Evolutionary conservation across 768 basidiomycete species (phyloP).

Genomic region (Coprinopsis sp.): DNA sequence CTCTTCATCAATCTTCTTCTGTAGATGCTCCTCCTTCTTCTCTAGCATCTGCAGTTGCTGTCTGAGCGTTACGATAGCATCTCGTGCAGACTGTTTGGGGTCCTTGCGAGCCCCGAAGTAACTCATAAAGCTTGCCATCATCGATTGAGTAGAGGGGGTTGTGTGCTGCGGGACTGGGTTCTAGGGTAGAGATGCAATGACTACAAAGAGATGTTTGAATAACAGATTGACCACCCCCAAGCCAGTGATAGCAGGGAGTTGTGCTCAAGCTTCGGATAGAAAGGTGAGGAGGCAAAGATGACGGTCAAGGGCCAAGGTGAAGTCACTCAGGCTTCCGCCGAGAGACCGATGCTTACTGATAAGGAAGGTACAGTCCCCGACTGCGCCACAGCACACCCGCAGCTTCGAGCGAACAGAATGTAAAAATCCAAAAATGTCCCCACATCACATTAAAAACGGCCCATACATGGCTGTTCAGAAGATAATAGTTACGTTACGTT

Average conservation of each 20-base stretch:
- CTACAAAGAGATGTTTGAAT: too few species aligned
- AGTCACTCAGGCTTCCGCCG: slow-evolving; percentile 8
- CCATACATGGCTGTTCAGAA: too few species aligned
- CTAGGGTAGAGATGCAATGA: too few species aligned
- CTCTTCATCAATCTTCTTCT: slow-evolving; percentile 97
- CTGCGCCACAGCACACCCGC: not conserved
- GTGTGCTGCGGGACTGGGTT: not conserved
- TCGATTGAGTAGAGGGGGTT: slow-evolving; percentile 21
- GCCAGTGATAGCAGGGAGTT: too few species aligned
- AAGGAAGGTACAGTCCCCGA: slow-evolving; percentile 28
- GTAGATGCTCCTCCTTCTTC: slow-evolving; percentile 97
- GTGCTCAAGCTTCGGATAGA: not conserved
- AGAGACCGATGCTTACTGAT: slow-evolving; percentile 33
- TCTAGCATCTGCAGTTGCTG: slow-evolving; percentile 96
- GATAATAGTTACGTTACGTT: too few species aligned
- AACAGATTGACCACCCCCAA: too few species aligned
- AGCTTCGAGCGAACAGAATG: not conserved
- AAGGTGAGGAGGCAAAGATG: not conserved
- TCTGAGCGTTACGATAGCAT: slow-evolving; percentile 89
- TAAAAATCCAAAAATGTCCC: too few species aligned
- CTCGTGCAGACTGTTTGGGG: slow-evolving; percentile 78
- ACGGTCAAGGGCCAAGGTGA: not conserved
- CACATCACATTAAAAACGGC: too few species aligned
- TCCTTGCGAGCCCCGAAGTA: slow-evolving; percentile 85
- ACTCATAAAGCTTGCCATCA: slow-evolving; percentile 79